Percentiles rank a stretch among this genome's conserved stretches.
phyloP scores from a whole-genome alignment of 495 filamentous ascomycete species.

The Cryomyces minteri region DNA sequence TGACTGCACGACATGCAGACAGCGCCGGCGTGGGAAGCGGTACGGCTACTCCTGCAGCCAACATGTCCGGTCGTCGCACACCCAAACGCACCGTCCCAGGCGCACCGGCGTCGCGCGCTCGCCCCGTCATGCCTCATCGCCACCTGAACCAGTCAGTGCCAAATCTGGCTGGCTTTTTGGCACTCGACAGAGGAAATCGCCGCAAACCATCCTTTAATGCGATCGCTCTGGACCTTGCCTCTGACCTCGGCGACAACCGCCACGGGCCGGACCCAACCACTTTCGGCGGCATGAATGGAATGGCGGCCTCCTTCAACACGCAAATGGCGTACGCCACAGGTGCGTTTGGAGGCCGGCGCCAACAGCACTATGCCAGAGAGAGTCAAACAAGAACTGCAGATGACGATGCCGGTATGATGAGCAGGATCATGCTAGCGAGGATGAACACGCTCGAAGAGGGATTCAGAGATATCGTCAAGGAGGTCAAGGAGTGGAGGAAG shows the following conservation, averaged over 20 bases:
- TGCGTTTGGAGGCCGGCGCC: slow-evolving; percentile 32
- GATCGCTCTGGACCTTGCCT: slow-evolving; percentile 43
- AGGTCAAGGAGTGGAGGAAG: slow-evolving; percentile 40
- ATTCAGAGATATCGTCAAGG: slow-evolving; percentile 66
- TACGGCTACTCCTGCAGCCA: slow-evolving; percentile 10
- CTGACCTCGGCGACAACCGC: slow-evolving; percentile 49
- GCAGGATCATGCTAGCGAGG: slow-evolving; percentile 66
- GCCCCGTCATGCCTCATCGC: slow-evolving; percentile 33
- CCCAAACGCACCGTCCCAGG: slow-evolving; percentile 24
- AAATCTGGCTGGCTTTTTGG: slow-evolving; percentile 26
- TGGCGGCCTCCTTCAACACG: slow-evolving; percentile 61
- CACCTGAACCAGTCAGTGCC: slow-evolving; percentile 34
- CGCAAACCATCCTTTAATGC: slow-evolving; percentile 31
- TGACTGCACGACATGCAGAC: background rate
- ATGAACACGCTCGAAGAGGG: slow-evolving; percentile 84
- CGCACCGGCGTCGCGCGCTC: slow-evolving; percentile 22
- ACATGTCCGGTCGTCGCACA: slow-evolving; percentile 19
- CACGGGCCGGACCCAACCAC: slow-evolving; percentile 9
- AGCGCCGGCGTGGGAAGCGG: slow-evolving; percentile 3
- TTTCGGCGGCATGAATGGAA: slow-evolving; percentile 27
- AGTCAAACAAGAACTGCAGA: slow-evolving; percentile 20
- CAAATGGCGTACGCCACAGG: slow-evolving; percentile 29
- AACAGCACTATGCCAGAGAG: slow-evolving; percentile 15
- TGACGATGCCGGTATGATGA: slow-evolving; percentile 48
- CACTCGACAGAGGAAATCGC: slow-evolving; percentile 10